Base-by-base conservation (phyloP, 148 eudicot genomes). In the Camellia japonica region DNA sequence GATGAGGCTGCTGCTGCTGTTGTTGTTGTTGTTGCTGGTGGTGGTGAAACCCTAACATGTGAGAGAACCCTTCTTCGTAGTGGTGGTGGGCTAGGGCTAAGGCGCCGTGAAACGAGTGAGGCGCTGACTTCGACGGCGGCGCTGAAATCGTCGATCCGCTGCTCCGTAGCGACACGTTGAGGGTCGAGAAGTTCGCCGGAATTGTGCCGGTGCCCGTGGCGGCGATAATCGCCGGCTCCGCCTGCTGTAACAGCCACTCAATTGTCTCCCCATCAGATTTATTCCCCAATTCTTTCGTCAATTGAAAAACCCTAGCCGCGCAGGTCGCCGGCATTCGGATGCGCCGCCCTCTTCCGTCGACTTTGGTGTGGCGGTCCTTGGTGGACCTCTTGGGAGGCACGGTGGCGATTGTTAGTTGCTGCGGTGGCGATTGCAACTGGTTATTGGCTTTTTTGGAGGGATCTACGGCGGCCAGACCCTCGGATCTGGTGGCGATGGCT, bases 271-370 rank as follows among this genome's bases (percentile, higher is more conserved):
- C 91, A 38, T 89, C 92, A 19, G 92, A 85, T 79, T 89, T 89
- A 72, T 89, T 86, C 3, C 88, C 89, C 15, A 89, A 65, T 70
- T 89, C 92, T 2, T 86, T 65, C 1, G 92, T 90, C 59, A 90
- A 71, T 52, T 88, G 91, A 44, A 88, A 88, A 4, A 90, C 93
- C 76, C 93, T 82, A 12, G 93, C 93, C 7, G 93, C 93, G 43
- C 93, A 90, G 15, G 89, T 81, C 4, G 93, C 93, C 42, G 93
- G 93, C 93, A 90, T 90, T 61, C 93, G 84, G 44, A 90, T 90
- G 41, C 93, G 80, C 43, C 90, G 78, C 19, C 93, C 90, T 2
- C 91, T 83, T n/a, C 93, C 90, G 68, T 89, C 91, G n/a, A 89
- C 91, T 76, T 89, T 89, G 9, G 90, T 89, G 82, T 89, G 92